These are phyloP conservation scores for Coemansia sp. DNA, from an alignment of 192 early-diverging fungal genomes.

Conservation along the genomic window DNA sequence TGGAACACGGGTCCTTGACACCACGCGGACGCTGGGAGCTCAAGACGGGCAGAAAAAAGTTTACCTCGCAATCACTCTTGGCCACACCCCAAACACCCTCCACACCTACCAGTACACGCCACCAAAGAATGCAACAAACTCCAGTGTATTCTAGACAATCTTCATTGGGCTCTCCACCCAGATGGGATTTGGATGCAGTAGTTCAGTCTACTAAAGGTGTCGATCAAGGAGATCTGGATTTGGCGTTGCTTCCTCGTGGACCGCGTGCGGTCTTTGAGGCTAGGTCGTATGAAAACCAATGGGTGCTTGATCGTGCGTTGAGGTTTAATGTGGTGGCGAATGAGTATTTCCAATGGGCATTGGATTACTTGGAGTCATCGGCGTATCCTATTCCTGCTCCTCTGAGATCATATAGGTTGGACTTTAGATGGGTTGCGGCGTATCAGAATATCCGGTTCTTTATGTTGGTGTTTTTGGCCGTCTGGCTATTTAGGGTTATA, in stretches of 20 bases:
- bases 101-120: not conserved
- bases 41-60: slow-evolving; percentile 42
- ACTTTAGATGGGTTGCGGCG: slow-evolving; percentile 41
- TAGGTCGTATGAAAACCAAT: slow-evolving; percentile 50
- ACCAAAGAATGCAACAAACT: no score
- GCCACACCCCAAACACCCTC: slow-evolving; percentile 7
- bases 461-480: slow-evolving; percentile 7
- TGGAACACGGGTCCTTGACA: slow-evolving; percentile 38
- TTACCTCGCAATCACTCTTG: slow-evolving; percentile 38
- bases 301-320: slow-evolving; percentile 28
- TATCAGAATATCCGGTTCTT: slow-evolving; percentile 36
- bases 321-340: slow-evolving; percentile 22
- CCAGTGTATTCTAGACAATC: no score
- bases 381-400: slow-evolving; percentile 11
- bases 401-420: slow-evolving; percentile 18
- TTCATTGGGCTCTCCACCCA: not conserved
- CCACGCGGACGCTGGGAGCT: slow-evolving; percentile 48
- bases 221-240: slow-evolving; percentile 1
- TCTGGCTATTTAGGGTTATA: slow-evolving; percentile 13
- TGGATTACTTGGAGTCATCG: slow-evolving; percentile 6
- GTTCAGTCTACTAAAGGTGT: not conserved
- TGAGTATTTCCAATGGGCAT: slow-evolving; percentile 18
- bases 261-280: slow-evolving; percentile 26
- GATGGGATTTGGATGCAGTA: slow-evolving; percentile 1
- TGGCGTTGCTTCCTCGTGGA: slow-evolving; percentile 28